A percentile compares a stretch with the other conserved stretches of the same genome.
Conservation (phyloP, 768 basidiomycete species). For the Tulasnella sp. region DNA sequence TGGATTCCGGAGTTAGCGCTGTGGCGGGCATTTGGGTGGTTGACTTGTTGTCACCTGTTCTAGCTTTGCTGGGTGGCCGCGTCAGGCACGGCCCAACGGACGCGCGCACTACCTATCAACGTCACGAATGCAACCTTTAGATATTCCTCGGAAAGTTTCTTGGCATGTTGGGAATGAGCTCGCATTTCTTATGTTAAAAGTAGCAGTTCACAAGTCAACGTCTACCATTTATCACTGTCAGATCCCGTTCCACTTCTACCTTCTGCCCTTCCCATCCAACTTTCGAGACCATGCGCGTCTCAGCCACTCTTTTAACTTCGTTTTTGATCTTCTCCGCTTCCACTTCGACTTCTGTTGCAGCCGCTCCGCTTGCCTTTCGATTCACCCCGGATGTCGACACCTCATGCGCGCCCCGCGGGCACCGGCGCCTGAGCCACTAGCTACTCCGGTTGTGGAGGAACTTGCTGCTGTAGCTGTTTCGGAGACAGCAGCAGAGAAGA, state of each 20-base stretch:
- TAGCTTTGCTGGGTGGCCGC: neutral
- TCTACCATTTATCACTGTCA: neutral
- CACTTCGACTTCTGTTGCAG: neutral
- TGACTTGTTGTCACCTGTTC: neutral
- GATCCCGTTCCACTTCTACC: neutral
- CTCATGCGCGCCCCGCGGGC: neutral
- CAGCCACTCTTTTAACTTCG: neutral
- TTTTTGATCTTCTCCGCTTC: neutral
- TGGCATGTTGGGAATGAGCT: neutral
- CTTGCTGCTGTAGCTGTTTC: neutral
- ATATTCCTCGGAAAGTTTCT: neutral
- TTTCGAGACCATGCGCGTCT: neutral
- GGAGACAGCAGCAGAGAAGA: neutral
- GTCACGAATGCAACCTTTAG: neutral
- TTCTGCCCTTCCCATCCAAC: neutral
- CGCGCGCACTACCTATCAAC: neutral
- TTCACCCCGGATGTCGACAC: neutral
- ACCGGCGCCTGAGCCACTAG: neutral
- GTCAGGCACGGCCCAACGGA: neutral
- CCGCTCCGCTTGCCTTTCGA: neutral
- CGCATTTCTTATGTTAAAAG: neutral
- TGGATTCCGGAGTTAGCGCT: neutral
- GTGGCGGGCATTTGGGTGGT: neutral
- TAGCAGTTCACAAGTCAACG: neutral
- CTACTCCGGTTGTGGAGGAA: neutral